These are phyloP conservation scores for Zelonia costaricensis DNA, from an alignment of 208 protist genomes.

Conservation along the genomic window DNA sequence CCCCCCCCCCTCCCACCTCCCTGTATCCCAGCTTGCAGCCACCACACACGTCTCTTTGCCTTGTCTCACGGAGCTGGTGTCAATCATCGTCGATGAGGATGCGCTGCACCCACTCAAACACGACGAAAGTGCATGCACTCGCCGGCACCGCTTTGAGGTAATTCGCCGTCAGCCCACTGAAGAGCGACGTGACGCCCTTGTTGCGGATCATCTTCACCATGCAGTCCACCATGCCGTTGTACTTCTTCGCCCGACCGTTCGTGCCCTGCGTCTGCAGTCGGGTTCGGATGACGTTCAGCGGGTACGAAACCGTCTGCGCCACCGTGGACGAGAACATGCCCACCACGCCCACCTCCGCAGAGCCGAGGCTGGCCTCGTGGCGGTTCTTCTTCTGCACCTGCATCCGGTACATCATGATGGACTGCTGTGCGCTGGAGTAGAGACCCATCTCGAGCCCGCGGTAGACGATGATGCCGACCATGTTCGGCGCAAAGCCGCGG, in stretches of 20 bases:
- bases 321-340: conserved; percentile 82
- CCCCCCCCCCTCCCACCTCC: no score
- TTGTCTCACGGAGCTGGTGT: no score
- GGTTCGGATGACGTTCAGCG: conserved; percentile 89
- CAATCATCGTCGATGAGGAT: conserved; percentile 71
- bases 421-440: conserved; percentile 87
- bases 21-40: no score
- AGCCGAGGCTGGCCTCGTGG: conserved; percentile 63
- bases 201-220: conserved; percentile 77
- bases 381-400: conserved; percentile 52
- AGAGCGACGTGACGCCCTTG: conserved; percentile 80
- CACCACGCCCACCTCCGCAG: conserved; percentile 67
- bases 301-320: conserved; percentile 90
- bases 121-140: conserved; percentile 84
- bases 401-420: conserved; percentile 86
- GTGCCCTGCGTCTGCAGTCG: conserved; percentile 89
- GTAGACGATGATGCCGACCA: conserved; percentile 89
- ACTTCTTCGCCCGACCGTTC: conserved; percentile 75
- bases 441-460: conserved; percentile 89
- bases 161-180: conserved; percentile 88
- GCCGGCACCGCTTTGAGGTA: conserved; percentile 90
- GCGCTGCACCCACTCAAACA: conserved; percentile 80
- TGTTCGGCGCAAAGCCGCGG: conserved; percentile 77
- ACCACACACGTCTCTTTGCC: no score
- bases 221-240: conserved; percentile 88